Base-by-base conservation (phyloP, 2,329 filamentous ascomycete genomes). In the Lecanosticta acicola region DNA sequence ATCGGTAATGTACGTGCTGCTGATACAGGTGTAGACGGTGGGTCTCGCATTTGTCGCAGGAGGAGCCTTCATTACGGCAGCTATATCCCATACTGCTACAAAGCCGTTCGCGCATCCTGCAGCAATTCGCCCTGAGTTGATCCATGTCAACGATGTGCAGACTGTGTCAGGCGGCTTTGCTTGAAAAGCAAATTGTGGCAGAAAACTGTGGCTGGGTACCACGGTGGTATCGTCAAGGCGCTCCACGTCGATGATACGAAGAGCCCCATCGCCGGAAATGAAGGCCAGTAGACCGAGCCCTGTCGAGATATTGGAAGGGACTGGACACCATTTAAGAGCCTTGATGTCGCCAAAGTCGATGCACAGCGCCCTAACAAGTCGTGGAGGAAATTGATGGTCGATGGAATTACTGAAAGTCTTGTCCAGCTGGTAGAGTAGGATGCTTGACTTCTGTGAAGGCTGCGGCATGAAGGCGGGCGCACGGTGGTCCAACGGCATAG, bases 381-480 rank as follows among this genome's bases (percentile, higher is more conserved):
- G 58, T 3, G 79, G 78, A 13, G 66, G 55, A 7, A 48, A 55
- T 0, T 55, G 58, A 52, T 68, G 67, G 55, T 78, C 70, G 4
- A 79, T 61, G 2, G 61, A 64, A 11, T 67, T 66, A 1, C 66
- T 49, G 13, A 53, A 45, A 8, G 39, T 63, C 3, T 70, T 67
- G 32, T 67, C 64, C 53, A 83, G 77, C 4, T 72, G 66, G 79
- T 79, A 83, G 4, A 83, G 72, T 51, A 82, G 78, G 24, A 83
- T 69, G 2, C 71, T 71, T 11, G 72, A 70, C 13, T 73, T 69
- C 49, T 71, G 73, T 13, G 70, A 64, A 4, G 66, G 60, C 3
- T 73, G 73, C 8, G 76, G 68, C 13, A 67, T 67, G 57, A 80
- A 80, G 3, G 77, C 70, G 14, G 75, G 71, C 5, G 71, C 66